phyloP scores from a whole-genome alignment of 495 filamentous ascomycete species.

The Aspergillus taichungensis region DNA sequence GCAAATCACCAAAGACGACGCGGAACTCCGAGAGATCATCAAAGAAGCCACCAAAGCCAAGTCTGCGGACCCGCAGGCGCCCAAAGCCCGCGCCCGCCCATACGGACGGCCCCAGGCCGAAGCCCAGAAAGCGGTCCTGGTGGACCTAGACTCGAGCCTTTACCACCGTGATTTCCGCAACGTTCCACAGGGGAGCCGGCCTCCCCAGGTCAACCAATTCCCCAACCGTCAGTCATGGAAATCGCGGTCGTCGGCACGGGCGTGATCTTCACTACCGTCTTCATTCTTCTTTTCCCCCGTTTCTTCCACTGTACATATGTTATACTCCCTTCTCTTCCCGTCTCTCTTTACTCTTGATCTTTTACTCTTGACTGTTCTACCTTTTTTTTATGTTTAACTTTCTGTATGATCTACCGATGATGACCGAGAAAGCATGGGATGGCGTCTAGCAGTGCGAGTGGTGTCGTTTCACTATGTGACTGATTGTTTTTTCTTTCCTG shows the following conservation, averaged over 20 bases:
- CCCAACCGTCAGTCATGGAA: slow-evolving; percentile 28
- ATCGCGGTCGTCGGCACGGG: slow-evolving; percentile 27
- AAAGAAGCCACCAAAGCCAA: slow-evolving; percentile 37
- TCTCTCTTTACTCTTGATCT: background rate
- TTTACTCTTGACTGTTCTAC: too few species aligned
- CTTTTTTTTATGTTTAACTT: too few species aligned
- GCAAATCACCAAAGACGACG: slow-evolving; percentile 70
- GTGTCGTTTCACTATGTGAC: too few species aligned
- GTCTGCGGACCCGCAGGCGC: slow-evolving; percentile 7
- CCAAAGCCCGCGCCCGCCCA: slow-evolving; percentile 17
- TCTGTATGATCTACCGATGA: too few species aligned
- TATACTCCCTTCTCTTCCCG: background rate
- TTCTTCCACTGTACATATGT: too few species aligned
- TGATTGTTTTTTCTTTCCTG: too few species aligned
- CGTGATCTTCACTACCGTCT: slow-evolving; percentile 9
- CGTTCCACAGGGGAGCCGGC: slow-evolving; percentile 18
- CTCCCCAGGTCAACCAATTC: slow-evolving; percentile 14
- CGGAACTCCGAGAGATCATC: slow-evolving; percentile 65
- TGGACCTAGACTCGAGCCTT: slow-evolving; percentile 34
- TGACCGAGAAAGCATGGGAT: too few species aligned
- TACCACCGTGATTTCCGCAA: slow-evolving; percentile 26
- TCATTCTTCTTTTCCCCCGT: background rate
- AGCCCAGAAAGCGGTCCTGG: slow-evolving; percentile 39
- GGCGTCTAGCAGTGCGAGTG: too few species aligned
- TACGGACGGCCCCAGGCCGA: slow-evolving; percentile 17